Evolutionary conservation across 306 rosid genomes (phyloP).

Genomic region (Leucaena leucocephala): DNA sequence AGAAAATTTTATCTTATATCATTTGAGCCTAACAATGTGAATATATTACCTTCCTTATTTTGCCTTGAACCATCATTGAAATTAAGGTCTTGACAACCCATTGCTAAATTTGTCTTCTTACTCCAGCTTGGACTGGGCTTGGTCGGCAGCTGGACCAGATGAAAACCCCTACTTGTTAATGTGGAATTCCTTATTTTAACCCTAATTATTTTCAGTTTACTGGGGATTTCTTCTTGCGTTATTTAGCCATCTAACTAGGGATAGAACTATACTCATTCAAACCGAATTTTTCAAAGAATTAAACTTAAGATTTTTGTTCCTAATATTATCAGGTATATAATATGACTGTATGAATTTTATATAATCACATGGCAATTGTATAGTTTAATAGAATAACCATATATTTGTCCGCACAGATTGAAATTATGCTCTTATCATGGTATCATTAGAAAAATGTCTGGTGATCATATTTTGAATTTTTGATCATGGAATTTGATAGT

Average conservation of each 20-base stretch:
- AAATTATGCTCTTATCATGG: background rate
- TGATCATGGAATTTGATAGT: background rate
- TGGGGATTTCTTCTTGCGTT: background rate
- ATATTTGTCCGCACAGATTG: background rate
- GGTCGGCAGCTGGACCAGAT: background rate
- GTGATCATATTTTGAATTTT: no score
- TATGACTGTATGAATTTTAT: background rate
- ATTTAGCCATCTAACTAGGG: constrained; percentile 2
- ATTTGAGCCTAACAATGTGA: background rate
- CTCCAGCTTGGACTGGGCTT: background rate
- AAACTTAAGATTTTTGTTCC: background rate
- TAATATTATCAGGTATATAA: background rate
- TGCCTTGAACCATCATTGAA: background rate
- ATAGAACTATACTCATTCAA: background rate
- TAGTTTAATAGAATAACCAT: background rate
- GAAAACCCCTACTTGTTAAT: background rate
- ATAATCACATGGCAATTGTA: background rate
- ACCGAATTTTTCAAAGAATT: background rate
- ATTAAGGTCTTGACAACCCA: background rate
- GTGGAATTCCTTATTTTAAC: background rate
- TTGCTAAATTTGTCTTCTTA: background rate
- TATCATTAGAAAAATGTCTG: background rate
- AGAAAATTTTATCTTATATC: background rate
- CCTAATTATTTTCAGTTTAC: background rate
- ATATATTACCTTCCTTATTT: background rate